Evolutionary conservation across 306 rosid genomes (phyloP).

Genomic region (Fagus sylvatica): DNA sequence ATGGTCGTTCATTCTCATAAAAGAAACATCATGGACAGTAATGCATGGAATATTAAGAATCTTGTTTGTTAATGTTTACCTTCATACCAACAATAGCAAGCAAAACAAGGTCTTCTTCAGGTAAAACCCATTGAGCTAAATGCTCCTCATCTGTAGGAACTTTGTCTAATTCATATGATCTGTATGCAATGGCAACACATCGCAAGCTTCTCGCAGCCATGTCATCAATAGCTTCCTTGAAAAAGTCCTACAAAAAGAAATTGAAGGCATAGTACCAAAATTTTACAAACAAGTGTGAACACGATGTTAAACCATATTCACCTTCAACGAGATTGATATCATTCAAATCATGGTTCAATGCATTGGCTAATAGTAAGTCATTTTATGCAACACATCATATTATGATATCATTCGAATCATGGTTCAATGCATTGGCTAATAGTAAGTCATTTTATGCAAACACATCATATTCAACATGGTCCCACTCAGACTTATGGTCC

Average conservation of each 20-base stretch:
- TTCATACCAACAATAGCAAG: constrained; percentile 94
- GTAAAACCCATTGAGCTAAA: constrained; percentile 75
- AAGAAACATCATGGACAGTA: constrained; percentile 11
- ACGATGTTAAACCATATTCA: neutral
- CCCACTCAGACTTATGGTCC: neutral
- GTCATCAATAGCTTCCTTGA: constrained; percentile 61
- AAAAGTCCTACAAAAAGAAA: constrained; percentile 52
- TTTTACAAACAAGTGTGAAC: neutral
- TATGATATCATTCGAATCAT: neutral
- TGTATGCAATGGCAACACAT: constrained; percentile 91
- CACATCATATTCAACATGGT: no score
- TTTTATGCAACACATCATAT: neutral
- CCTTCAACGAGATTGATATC: neutral
- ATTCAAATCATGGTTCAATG: neutral
- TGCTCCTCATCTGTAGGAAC: constrained; percentile 71
- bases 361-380: neutral
- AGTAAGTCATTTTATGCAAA: neutral
- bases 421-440: neutral
- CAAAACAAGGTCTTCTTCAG: constrained; percentile 77
- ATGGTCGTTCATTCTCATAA: no score
- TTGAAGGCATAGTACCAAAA: neutral
- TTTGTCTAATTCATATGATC: constrained; percentile 59
- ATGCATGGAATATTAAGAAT: constrained; percentile 22
- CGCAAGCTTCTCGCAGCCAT: constrained; percentile 96
- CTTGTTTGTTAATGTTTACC: constrained; percentile 48